phyloP scores from a whole-genome alignment of 345 rosid species.

The Corymbia maculata region DNA sequence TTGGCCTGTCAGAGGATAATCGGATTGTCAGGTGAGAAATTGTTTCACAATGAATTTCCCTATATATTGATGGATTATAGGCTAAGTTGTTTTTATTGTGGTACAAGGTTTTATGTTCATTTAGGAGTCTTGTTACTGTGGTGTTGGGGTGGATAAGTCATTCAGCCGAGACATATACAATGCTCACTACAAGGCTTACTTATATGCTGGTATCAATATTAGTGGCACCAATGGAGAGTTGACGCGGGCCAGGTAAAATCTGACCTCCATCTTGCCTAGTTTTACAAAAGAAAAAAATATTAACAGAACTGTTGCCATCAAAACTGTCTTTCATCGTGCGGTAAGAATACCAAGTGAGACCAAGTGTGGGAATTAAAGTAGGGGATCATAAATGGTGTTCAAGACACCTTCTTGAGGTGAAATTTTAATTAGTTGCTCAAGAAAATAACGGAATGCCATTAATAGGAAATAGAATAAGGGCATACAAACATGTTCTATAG shows the following conservation, averaged over 20 bases:
- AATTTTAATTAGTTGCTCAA: neutral
- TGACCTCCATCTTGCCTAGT: neutral
- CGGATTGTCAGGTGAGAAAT: constrained; percentile 64
- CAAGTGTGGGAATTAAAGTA: constrained; percentile 60
- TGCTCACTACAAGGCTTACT: constrained; percentile 41
- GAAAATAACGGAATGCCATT: too few species aligned
- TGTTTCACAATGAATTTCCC: neutral
- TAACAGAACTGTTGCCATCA: neutral
- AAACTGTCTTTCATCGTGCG: constrained; percentile 11
- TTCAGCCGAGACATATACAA: constrained; percentile 88
- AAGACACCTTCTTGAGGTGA: constrained; percentile 93
- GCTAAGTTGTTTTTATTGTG: neutral
- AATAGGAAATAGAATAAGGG: too few species aligned
- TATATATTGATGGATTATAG: neutral
- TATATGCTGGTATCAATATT: constrained; percentile 51
- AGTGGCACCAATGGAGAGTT: constrained; percentile 94
- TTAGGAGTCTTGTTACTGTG: constrained; percentile 88
- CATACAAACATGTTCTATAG: too few species aligned
- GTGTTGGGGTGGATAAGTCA: constrained; percentile 78
- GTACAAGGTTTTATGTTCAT: neutral
- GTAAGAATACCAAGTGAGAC: constrained; percentile 50
- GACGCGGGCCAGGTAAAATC: constrained; percentile 67
- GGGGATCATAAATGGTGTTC: constrained; percentile 87
- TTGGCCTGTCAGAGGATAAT: constrained; percentile 90
- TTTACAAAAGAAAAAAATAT: neutral